Evolutionary conservation across 345 rosid species (phyloP), one percentile per base, ranked within the genome.

Genomic region (Excoecaria agallocha): DNA sequence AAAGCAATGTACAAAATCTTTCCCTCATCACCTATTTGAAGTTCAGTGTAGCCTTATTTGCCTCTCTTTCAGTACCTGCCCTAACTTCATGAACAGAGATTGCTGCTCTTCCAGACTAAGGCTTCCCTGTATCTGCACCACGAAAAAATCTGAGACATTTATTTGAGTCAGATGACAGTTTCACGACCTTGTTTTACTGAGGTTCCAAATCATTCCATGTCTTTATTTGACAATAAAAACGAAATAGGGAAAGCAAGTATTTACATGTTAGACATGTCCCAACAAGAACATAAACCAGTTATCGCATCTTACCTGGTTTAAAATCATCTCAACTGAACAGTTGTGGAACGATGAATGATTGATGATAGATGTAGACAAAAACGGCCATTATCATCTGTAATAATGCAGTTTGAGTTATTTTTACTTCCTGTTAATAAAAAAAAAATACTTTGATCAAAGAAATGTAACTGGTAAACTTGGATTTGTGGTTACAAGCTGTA

Each of bases 31-130:
- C n/a, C n/a, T n/a, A n/a, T n/a, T n/a, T n/a, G n/a, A n/a, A n/a
- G n/a, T n/a, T n/a, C n/a, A n/a, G n/a, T n/a, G n/a, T n/a, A n/a
- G n/a, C n/a, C n/a, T n/a, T n/a, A n/a, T n/a, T n/a, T n/a, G n/a
- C n/a, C n/a, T n/a, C n/a, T n/a, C n/a, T n/a, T n/a, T n/a, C n/a
- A n/a, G n/a, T n/a, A n/a, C n/a, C n/a, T n/a, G n/a, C n/a, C n/a
- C n/a, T n/a, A n/a, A n/a, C n/a, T n/a, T n/a, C n/a, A n/a, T n/a
- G n/a, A 80, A 80, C 51, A 94, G 85, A 49, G 82, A 81, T 80
- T 87, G 86, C 80, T 92, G 98, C 79, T 94, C 96, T 79, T 90
- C 96, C 1, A 82, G 74, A 12, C 90, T 84, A 72, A 92, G n/a
- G 80, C 77, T 84, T 9, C 85, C 80, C 80, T 83, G 70, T 78